phyloP scores from a whole-genome alignment of 164 flowering plant species.

The grape (Vitis vinifera) region DNA sequence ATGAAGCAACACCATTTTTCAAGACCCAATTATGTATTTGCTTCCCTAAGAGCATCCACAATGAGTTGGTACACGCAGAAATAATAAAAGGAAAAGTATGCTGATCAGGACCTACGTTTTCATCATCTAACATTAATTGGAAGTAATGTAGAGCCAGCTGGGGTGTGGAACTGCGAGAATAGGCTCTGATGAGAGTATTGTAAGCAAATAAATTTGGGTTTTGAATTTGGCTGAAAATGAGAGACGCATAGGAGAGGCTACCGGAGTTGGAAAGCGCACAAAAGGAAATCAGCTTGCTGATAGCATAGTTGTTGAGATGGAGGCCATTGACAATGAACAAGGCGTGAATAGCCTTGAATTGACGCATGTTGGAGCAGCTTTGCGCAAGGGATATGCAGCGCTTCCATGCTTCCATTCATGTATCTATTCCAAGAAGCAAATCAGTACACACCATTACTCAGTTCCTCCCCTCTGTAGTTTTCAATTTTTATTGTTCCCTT shows the following conservation, averaged over 20 bases:
- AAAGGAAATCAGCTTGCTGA: slow-evolving; percentile 39
- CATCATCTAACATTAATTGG: slow-evolving; percentile 25
- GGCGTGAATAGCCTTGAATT: slow-evolving; percentile 36
- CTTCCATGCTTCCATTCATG: slow-evolving; percentile 13
- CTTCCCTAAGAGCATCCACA: slow-evolving; percentile 16
- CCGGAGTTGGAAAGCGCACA: slow-evolving; percentile 30
- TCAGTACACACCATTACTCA: too few species aligned
- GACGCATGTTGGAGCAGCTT: slow-evolving; percentile 30
- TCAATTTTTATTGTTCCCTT: too few species aligned
- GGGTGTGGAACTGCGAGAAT: slow-evolving; percentile 32
- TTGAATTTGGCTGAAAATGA: too few species aligned
- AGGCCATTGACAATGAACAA: slow-evolving; percentile 21
- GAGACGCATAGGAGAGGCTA: slow-evolving; percentile 24
- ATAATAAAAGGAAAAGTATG: slow-evolving; percentile 42
- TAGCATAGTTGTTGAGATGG: slow-evolving; percentile 26
- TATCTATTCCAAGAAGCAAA: background rate
- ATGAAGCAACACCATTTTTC: slow-evolving; percentile 25
- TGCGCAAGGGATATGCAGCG: slow-evolving; percentile 27
- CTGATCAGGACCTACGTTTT: slow-evolving; percentile 16
- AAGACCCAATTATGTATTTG: slow-evolving; percentile 32
- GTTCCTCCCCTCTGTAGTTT: too few species aligned
- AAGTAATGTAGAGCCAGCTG: slow-evolving; percentile 26
- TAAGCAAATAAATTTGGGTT: slow-evolving; percentile 34
- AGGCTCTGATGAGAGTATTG: slow-evolving; percentile 46
- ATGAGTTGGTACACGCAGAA: slow-evolving; percentile 30